phyloP scores from a whole-genome alignment of 2,329 filamentous ascomycete species.

The Colletotrichum sublineola region DNA sequence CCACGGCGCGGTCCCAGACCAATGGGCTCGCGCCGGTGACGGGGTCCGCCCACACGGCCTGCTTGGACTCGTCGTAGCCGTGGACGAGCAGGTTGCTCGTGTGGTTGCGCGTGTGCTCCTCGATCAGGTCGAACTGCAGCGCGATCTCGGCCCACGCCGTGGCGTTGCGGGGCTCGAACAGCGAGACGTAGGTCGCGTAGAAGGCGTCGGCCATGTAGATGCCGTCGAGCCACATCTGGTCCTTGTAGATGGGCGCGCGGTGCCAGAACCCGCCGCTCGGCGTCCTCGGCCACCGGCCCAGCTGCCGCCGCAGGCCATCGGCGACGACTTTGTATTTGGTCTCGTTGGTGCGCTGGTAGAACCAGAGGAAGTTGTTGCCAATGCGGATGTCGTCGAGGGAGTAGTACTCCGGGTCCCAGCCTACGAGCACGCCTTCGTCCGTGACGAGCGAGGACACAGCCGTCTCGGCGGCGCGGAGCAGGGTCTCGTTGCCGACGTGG shows the following conservation, averaged over 20 bases:
- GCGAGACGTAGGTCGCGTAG: constrained; percentile 56
- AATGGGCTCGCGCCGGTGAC: constrained; percentile 63
- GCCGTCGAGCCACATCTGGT: constrained; percentile 72
- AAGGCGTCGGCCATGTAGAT: constrained; percentile 64
- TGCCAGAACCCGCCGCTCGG: constrained; percentile 69
- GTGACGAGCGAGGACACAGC: constrained; percentile 33
- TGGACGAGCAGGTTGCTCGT: constrained; percentile 62
- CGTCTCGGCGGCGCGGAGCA: constrained; percentile 28
- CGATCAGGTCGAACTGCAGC: constrained; percentile 61
- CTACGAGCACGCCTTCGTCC: constrained; percentile 58
- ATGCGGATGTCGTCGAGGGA: constrained; percentile 67
- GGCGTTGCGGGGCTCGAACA: constrained; percentile 54
- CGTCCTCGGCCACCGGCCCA: constrained; percentile 64
- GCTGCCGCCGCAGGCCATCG: constrained; percentile 58
- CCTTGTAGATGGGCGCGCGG: constrained; percentile 54
- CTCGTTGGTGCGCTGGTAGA: constrained; percentile 61
- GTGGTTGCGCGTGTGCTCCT: constrained; percentile 56
- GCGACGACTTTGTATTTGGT: constrained; percentile 64
- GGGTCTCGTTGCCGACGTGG: constrained; percentile 2
- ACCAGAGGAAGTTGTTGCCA: constrained; percentile 64
- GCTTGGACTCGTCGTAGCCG: constrained; percentile 65
- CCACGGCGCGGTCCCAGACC: constrained; percentile 67
- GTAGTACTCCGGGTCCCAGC: constrained; percentile 63
- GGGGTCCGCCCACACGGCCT: constrained; percentile 65
- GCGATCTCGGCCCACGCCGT: constrained; percentile 61